Percentiles rank a stretch among this genome's conserved stretches.
Conservation (phyloP, 1,139 yeast species). For the Lodderomyces jiufengensis region DNA sequence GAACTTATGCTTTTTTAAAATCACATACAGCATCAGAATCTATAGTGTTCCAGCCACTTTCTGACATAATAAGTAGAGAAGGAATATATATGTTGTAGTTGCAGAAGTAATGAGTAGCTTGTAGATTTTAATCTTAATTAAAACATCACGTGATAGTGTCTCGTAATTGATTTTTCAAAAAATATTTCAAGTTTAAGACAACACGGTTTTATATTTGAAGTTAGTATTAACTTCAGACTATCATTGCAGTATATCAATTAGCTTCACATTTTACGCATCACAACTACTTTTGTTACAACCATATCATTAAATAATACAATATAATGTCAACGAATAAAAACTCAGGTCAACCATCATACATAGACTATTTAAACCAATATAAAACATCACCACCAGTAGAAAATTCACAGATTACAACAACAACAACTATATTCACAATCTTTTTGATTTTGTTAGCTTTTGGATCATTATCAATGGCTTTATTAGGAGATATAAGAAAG, state of each 20-base stretch:
- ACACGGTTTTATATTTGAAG: too few species aligned
- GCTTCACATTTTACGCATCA: too few species aligned
- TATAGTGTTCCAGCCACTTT: constrained; percentile 60
- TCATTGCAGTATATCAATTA: too few species aligned
- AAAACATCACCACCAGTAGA: constrained; percentile 24
- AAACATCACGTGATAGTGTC: too few species aligned
- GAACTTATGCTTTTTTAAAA: background rate
- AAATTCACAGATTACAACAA: constrained; percentile 14
- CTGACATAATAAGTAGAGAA: constrained; percentile 13
- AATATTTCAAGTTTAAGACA: too few species aligned
- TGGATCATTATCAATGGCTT: constrained; percentile 33
- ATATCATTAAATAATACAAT: too few species aligned
- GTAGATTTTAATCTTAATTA: too few species aligned
- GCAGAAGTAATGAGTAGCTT: too few species aligned
- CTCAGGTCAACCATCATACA: background rate
- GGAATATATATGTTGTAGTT: too few species aligned
- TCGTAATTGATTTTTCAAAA: too few species aligned
- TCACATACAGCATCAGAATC: constrained; percentile 62
- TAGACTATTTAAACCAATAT: background rate
- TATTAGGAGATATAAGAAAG: constrained; percentile 35
- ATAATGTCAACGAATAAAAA: background rate
- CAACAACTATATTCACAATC: constrained; percentile 18
- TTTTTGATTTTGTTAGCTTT: constrained; percentile 30
- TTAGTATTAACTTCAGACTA: too few species aligned
- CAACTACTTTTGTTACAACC: too few species aligned